These are phyloP conservation scores for Pestalotiopsis sp. DNA, from an alignment of 2,329 filamentous ascomycete genomes.

Conservation along the genomic window DNA sequence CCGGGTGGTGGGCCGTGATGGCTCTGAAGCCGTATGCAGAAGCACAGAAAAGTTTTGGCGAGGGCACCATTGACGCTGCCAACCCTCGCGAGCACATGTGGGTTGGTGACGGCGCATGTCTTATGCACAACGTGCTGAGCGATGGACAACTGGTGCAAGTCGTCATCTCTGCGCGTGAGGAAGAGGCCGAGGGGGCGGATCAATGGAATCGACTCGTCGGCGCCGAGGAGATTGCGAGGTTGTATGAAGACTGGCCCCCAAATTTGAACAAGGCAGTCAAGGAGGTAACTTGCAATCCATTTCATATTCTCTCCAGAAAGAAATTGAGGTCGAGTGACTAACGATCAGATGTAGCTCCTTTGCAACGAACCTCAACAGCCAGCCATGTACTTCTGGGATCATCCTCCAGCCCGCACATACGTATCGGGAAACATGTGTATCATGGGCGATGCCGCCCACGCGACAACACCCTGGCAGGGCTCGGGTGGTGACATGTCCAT, in stretches of 20 bases:
- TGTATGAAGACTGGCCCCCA: constrained; percentile 22
- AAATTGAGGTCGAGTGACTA: neutral
- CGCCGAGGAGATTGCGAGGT: constrained; percentile 20
- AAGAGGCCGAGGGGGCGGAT: constrained; percentile 15
- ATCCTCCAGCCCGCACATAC: constrained; percentile 12
- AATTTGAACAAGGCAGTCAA: constrained; percentile 23
- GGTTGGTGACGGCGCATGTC: constrained; percentile 17
- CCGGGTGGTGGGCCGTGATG: constrained; percentile 24
- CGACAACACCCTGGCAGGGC: constrained; percentile 5
- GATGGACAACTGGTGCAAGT: constrained; percentile 23
- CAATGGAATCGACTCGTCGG: constrained; percentile 21
- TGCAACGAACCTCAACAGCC: constrained; percentile 22
- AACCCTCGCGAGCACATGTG: constrained; percentile 27
- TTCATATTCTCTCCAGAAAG: neutral
- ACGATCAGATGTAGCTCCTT: constrained; percentile 15
- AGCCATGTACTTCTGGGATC: constrained; percentile 27
- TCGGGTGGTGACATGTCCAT: constrained; percentile 10
- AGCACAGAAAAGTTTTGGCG: constrained; percentile 20
- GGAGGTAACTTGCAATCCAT: constrained; percentile 17
- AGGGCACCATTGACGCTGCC: constrained; percentile 16
- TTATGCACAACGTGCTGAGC: constrained; percentile 22
- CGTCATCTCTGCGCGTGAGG: constrained; percentile 19
- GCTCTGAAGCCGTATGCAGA: constrained; percentile 21
- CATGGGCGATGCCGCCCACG: constrained; percentile 8
- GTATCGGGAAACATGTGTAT: neutral